Evolutionary conservation across 2,329 filamentous ascomycete genomes (phyloP).

Genomic region (Microdochium paspali): DNA sequence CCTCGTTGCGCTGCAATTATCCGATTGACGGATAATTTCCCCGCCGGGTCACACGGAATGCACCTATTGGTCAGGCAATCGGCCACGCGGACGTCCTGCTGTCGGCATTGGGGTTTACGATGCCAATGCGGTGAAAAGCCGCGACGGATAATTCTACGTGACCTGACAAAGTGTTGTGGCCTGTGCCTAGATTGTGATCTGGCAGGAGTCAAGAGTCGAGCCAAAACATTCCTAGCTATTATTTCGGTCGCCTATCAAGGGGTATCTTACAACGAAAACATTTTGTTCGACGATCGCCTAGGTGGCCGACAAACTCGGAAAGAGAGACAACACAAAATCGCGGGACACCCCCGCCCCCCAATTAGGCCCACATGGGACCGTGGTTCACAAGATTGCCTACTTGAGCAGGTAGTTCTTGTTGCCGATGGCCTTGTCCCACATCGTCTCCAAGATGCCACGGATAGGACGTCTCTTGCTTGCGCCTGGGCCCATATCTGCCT

Average conservation of each 20-base stretch:
- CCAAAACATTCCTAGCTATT: neutral
- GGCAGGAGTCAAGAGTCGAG: neutral
- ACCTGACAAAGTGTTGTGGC: no score
- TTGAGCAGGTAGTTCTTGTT: conserved; percentile 18
- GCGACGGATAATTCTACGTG: neutral
- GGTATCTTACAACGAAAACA: no score
- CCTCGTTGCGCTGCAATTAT: neutral
- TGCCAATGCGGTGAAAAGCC: neutral
- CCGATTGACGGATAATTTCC: conserved; percentile 3
- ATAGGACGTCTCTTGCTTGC: conserved; percentile 14
- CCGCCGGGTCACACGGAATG: neutral
- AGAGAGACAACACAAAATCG: neutral
- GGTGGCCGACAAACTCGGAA: no score
- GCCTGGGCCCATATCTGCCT: conserved; percentile 20
- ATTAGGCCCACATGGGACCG: neutral
- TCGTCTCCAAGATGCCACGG: conserved; percentile 16
- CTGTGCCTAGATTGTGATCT: no score
- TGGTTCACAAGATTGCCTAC: neutral
- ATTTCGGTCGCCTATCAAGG: no score
- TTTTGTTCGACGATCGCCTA: no score
- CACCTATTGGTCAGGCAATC: neutral
- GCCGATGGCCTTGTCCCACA: conserved; percentile 17
- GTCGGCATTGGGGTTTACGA: neutral
- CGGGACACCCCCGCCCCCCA: neutral
- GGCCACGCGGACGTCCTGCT: neutral